These are phyloP conservation scores for Quercus mongolica DNA, from an alignment of 306 rosid species.

Conservation along the genomic window DNA sequence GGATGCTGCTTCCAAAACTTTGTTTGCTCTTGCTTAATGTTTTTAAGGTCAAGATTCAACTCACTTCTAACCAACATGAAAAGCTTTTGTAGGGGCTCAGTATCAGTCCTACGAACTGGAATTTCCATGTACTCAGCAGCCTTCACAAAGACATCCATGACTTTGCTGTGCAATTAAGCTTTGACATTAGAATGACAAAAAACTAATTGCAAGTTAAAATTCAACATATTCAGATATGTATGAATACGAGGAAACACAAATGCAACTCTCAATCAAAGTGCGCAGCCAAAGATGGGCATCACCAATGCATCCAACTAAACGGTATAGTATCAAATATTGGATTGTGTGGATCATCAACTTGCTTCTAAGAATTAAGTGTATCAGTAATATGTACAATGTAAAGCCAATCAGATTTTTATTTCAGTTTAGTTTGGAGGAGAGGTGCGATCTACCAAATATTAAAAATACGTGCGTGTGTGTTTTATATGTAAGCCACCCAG, in stretches of 20 bases:
- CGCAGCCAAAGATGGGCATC: not conserved
- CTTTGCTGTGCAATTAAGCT: slow-evolving; percentile 62
- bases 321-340: not conserved
- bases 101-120: slow-evolving; percentile 94
- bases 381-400: not conserved
- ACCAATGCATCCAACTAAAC: not conserved
- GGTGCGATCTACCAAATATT: not conserved
- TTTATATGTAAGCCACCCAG: not conserved
- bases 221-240: slow-evolving; percentile 2
- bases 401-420: not conserved
- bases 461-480: not conserved
- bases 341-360: not conserved
- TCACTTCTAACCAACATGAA: slow-evolving; percentile 96
- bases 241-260: not conserved
- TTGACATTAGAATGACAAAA: slow-evolving; percentile 7
- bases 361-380: not conserved
- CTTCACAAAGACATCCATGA: slow-evolving; percentile 95
- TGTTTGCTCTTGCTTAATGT: slow-evolving; percentile 97
- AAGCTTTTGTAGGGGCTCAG: slow-evolving; percentile 94
- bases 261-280: not conserved
- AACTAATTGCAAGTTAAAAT: not conserved
- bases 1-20: slow-evolving; percentile 99
- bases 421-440: not conserved
- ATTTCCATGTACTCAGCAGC: slow-evolving; percentile 95
- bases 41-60: slow-evolving; percentile 95